Conservation (phyloP, 768 basidiomycete genomes). For the Podaxis sp. region DNA sequence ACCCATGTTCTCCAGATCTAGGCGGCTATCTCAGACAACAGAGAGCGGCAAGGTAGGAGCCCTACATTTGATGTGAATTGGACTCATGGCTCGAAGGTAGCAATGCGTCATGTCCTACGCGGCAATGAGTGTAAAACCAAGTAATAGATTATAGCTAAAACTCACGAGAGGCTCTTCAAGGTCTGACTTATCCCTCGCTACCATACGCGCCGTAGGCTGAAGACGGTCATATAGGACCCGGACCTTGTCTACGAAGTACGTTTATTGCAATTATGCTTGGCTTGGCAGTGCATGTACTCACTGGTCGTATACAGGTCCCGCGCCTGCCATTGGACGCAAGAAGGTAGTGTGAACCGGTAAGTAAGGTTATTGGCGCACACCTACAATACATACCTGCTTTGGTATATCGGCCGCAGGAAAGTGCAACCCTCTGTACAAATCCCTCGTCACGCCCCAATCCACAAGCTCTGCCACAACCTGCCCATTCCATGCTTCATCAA, state of each 20-base stretch:
- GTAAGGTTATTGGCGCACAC: background rate
- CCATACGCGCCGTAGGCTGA: slow-evolving; percentile 71
- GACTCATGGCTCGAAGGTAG: slow-evolving; percentile 84
- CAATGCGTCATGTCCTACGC: slow-evolving; percentile 79
- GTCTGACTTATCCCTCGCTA: slow-evolving; percentile 61
- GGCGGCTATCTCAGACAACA: background rate
- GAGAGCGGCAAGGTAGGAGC: background rate
- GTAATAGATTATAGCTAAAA: slow-evolving; percentile 12
- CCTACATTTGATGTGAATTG: slow-evolving; percentile 79
- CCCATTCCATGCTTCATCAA: slow-evolving; percentile 79
- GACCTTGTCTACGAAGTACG: slow-evolving; percentile 57
- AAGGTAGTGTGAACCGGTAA: background rate
- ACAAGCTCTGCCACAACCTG: slow-evolving; percentile 78
- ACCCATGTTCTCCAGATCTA: slow-evolving; percentile 79
- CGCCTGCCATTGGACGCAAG: slow-evolving; percentile 38
- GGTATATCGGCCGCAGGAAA: slow-evolving; percentile 74
- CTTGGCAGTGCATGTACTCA: slow-evolving; percentile 26
- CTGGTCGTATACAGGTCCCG: slow-evolving; percentile 68
- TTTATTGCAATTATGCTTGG: background rate
- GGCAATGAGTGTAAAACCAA: background rate
- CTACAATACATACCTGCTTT: slow-evolving; percentile 45
- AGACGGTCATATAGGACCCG: slow-evolving; percentile 73
- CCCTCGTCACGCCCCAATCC: slow-evolving; percentile 73
- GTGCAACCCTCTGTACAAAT: slow-evolving; percentile 70
- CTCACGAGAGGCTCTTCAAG: slow-evolving; percentile 64